phyloP scores from a whole-genome alignment of 108 stramenopile genomes.

The Nannochloropsis gaditana region DNA sequence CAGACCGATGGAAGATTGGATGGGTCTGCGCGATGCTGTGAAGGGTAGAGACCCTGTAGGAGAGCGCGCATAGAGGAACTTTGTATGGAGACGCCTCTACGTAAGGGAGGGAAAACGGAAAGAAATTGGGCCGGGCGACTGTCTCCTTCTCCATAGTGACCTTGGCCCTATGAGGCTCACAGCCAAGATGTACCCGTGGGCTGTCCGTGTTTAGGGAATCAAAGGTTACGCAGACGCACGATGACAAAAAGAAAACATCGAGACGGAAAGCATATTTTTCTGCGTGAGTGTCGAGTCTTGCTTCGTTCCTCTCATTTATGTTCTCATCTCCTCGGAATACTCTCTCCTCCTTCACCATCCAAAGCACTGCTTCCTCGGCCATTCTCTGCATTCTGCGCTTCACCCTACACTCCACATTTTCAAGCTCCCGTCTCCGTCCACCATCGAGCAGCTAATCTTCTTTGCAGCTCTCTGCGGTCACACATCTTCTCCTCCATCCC shows the following conservation, averaged over 20 bases:
- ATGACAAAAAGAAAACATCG: neutral
- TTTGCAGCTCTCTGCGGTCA: neutral
- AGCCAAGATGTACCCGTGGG: too few relatives aligned
- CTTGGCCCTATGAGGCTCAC: too few relatives aligned
- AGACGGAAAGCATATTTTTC: neutral
- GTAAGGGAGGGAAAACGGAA: too few relatives aligned
- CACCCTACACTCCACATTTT: neutral
- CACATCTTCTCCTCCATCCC: neutral
- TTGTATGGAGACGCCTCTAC: too few relatives aligned
- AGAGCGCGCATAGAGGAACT: too few relatives aligned
- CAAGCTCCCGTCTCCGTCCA: too few relatives aligned
- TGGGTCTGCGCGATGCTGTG: too few relatives aligned
- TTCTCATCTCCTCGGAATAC: neutral
- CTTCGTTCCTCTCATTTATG: neutral
- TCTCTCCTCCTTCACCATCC: neutral
- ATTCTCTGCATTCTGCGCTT: neutral
- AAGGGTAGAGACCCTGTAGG: too few relatives aligned
- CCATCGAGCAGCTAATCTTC: neutral
- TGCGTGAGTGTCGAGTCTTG: neutral
- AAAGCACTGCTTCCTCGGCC: neutral
- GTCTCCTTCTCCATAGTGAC: too few relatives aligned
- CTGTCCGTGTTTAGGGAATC: neutral
- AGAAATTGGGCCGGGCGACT: too few relatives aligned
- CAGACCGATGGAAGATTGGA: too few relatives aligned
- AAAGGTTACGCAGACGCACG: neutral